Base-by-base conservation (phyloP, 2,329 filamentous ascomycete genomes). In the Pyrenophora seminiperda region DNA sequence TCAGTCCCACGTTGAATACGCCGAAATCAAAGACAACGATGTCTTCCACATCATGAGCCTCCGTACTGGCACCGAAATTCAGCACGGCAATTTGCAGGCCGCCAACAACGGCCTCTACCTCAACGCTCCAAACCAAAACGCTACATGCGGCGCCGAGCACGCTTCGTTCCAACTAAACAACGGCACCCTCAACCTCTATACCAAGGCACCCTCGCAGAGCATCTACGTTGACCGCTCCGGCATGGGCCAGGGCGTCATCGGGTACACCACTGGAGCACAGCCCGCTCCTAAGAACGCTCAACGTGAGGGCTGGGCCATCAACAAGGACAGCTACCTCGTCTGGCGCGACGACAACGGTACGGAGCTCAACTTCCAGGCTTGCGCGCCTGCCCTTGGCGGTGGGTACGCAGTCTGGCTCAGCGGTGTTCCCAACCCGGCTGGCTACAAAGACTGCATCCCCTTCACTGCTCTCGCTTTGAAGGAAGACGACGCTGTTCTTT, bases 181-280 rank as follows among this genome's bases (percentile, higher is more conserved):
- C 38, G 53, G 49, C 53, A 73, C 73, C 36, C 75, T 67, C 11
- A 77, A 68, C 64, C 76, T 86, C 24, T 83, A 78, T 69, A 76
- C 75, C 27, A 56, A 62, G 19, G 70, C 71, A 17, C 73, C 69
- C 4, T 69, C 71, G 2, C 83, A 85, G 73, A 70, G 79, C 59
- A 50, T 81, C 41, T 85, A 63, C 55, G 78, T 78, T 32, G 82
- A 86, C 67, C 78, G 79, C 36, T 83, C 80, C 37, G 82, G 81
- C 62, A 83, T 84, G 81, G 82, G 80, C 78, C 77, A 62, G 52
- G 83, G 83, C 41, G 70, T 74, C 17, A 61, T 84, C 33, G 76
- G 77, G 33, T 86, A 83, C 73, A 76, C 76, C 27, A 81, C 77
- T 3, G 78, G 78, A 33, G 76, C 59, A 31, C 59, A 77, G 58